Percentiles rank a stretch among this genome's conserved stretches.
Conservation (phyloP, 805 yeast genomes). For the Pichia phayaonensis region DNA sequence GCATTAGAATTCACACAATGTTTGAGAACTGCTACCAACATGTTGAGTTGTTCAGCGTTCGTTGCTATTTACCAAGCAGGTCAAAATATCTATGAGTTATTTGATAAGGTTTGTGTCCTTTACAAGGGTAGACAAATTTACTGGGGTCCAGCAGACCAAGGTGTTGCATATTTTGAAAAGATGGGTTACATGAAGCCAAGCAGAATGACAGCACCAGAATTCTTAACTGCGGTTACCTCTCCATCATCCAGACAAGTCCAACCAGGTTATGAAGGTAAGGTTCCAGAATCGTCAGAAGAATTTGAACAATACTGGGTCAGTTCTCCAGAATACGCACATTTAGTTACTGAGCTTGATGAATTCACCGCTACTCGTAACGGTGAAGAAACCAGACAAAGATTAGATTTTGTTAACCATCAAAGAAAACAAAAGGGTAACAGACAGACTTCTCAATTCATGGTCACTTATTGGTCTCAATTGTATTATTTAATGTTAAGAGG, state of each 20-base stretch:
- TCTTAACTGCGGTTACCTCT: slow-evolving; percentile 20
- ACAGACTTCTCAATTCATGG: slow-evolving; percentile 31
- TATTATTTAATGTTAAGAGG: slow-evolving; percentile 47
- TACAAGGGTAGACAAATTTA: slow-evolving; percentile 57
- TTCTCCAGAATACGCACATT: slow-evolving; percentile 44
- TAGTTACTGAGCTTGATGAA: slow-evolving; percentile 30
- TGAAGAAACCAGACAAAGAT: slow-evolving; percentile 28
- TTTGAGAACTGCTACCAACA: slow-evolving; percentile 34
- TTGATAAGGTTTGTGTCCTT: slow-evolving; percentile 55
- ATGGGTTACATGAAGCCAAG: slow-evolving; percentile 44
- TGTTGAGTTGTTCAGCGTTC: slow-evolving; percentile 11
- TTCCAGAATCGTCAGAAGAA: slow-evolving; percentile 57
- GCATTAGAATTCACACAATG: slow-evolving; percentile 70
- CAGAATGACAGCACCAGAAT: slow-evolving; percentile 20
- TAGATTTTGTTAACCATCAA: slow-evolving; percentile 24
- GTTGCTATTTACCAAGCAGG: slow-evolving; percentile 42
- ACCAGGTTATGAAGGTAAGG: slow-evolving; percentile 25
- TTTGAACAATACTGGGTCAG: slow-evolving; percentile 52
- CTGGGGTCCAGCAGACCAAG: slow-evolving; percentile 51
- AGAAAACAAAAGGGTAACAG: slow-evolving; percentile 35
- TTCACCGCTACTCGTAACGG: slow-evolving; percentile 26
- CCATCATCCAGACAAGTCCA: slow-evolving; percentile 10
- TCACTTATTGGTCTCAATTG: slow-evolving; percentile 43
- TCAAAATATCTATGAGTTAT: slow-evolving; percentile 55
- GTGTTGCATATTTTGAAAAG: slow-evolving; percentile 48